Base-by-base conservation (phyloP, 352 stramenopile genomes). In the Pythium phragmiticola region DNA sequence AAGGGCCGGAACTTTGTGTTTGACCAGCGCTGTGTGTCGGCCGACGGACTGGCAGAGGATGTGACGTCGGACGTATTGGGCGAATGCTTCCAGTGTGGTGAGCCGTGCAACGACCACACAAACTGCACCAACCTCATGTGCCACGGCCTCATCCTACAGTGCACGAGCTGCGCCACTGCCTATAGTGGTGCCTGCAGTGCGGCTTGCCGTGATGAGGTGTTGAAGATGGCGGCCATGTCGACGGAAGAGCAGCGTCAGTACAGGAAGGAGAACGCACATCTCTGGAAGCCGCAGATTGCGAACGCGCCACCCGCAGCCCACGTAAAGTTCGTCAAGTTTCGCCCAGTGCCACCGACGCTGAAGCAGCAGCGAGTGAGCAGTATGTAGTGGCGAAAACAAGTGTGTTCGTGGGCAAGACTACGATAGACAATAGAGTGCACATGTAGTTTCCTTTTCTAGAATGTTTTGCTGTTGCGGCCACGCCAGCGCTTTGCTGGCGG, bases 1-100 rank as follows among this genome's bases (percentile, higher is more conserved):
- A 70, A 70, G 57, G 82, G 80, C 23, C 87, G 84, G 60, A 89
- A 88, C 66, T 91, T 89, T 61, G 82, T 91, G 63, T 91, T 89
- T 56, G 82, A 91, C 64, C 82, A 91, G 65, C 82, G 82, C 2
- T 89, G 80, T 53, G 80, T 89, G 23, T 71, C 63, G 41, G 62
- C 75, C 13, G 65, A 75, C 17, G 70, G 51, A 2, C 59, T 65
- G 50, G 74, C 70, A 16, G 75, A 88, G 47, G 60, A 80, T 56
- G 74, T 89, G 66, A 89, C 82, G 13, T 52, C 62, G 9, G 80
- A 91, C 30, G 71, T 91, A n/a, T 61, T 91, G 55, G 80, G 78
- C 49, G 54, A 66, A 28, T 91, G 82, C 36, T 89, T 82, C 36
- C 78, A 84, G 55, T 89, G 82, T 11, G 80, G 78, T 4, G 70